Evolutionary conservation across 225 moss, liverwort and hornwort genomes (phyloP), one percentile per base, ranked within the genome.

Genomic region (Polytrichum commune): DNA sequence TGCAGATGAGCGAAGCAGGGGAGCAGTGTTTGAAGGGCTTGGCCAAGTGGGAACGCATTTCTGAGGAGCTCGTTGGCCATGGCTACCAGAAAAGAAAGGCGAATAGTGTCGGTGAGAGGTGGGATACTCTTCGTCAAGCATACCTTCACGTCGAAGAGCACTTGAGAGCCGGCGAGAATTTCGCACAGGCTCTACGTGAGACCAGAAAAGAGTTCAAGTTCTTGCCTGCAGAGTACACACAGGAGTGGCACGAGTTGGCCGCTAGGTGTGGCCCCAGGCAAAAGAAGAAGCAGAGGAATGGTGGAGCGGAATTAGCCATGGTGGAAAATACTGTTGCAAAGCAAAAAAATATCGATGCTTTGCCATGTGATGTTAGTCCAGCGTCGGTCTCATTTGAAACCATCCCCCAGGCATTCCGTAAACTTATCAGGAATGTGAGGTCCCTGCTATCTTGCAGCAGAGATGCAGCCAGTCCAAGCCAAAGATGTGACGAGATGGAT

Each of bases 41-140:
- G 65, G 81, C 65, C 62, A 81, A 81, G 5, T 85, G 85, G 85
- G 81, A 85, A 46, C 78, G 76, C 73, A 82, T 85, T 19, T 81
- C 85, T 10, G 61, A 64, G 10, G 78, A 81, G 55, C 74, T 85
- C 5, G 73, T 76, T 23, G 7, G 4, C 18, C 71, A 62, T 19
- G 65, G 65, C 1, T 82, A 76, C 63, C 29, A 63, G 18, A n/a
- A 68, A 4, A 65, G 85, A 20, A 71, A 71, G 1, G 85, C 81
- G 46, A 85, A 85, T 71, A 81, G 81, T 63, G 85, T 82, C 7
- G 79, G 78, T 2, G 85, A 85, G 74, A 70, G 85, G 23, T 85
- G 85, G 85, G 85, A 85, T 68, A 85, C 85, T 13, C 81, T 85
- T 65, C 20, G 85, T 27, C 81, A 81, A 16, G 81, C 81, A 6